phyloP scores from a whole-genome alignment of 1,284 basidiomycete genomes.

The Rhodotorula sp. region DNA sequence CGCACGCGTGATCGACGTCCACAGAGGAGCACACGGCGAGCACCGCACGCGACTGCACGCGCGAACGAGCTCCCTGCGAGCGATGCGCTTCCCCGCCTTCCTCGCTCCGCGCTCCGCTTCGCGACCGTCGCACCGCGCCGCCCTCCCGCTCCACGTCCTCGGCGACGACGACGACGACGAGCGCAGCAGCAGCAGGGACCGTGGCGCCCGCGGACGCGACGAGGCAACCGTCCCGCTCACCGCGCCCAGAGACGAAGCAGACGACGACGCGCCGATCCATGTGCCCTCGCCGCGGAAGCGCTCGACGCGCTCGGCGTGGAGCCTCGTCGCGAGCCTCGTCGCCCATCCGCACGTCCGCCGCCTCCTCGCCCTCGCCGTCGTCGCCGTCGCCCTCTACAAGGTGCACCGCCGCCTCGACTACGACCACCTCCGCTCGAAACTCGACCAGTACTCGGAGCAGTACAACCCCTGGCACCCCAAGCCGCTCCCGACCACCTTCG shows the following conservation, averaged over 20 bases:
- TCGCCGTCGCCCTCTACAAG: slow-evolving; percentile 32
- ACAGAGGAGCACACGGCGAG: background rate
- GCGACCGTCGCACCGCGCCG: background rate
- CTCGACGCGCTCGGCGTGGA: background rate
- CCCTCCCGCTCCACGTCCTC: background rate
- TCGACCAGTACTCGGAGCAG: slow-evolving; percentile 6
- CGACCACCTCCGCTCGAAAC: background rate
- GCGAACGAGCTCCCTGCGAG: background rate
- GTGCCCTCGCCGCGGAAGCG: background rate
- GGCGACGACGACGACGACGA: slow-evolving; percentile 7
- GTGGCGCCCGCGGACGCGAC: background rate
- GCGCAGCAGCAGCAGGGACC: too few species aligned
- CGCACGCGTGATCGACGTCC: too few species aligned
- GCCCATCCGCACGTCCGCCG: slow-evolving; percentile 16
- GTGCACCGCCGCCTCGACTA: slow-evolving; percentile 10
- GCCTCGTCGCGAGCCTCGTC: background rate
- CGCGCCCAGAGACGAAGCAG: slow-evolving; percentile 1
- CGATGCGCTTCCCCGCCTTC: background rate
- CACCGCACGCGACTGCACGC: background rate
- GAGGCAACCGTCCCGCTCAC: slow-evolving; percentile 26
- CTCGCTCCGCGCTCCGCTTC: background rate
- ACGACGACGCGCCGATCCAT: background rate
- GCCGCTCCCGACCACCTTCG: background rate
- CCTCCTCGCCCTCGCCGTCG: slow-evolving; percentile 24
- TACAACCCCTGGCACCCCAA: slow-evolving; percentile 24